Evolutionary conservation across 2,329 filamentous ascomycete species (phyloP).

Genomic region (Septoria petroselini): DNA sequence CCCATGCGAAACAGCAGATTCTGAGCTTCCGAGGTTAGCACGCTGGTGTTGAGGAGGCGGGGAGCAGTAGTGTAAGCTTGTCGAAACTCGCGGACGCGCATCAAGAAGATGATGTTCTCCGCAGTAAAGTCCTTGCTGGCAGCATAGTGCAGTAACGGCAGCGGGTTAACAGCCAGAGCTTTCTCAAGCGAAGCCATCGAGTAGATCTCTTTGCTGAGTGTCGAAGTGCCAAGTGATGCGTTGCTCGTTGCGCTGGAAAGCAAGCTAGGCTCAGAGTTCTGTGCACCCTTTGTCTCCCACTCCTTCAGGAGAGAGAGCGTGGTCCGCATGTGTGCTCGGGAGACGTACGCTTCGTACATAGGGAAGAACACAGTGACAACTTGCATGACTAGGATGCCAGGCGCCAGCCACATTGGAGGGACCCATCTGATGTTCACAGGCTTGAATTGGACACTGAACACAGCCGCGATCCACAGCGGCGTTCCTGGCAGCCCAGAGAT

Average conservation of each 20-base stretch:
- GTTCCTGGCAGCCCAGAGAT: constrained; percentile 57
- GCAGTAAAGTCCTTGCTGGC: constrained; percentile 65
- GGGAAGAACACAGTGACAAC: constrained; percentile 63
- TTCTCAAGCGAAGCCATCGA: constrained; percentile 63
- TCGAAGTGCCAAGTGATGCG: constrained; percentile 12
- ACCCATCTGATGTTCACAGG: constrained; percentile 53
- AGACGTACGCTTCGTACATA: constrained; percentile 54
- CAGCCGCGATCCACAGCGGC: constrained; percentile 61
- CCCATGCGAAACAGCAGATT: constrained; percentile 54
- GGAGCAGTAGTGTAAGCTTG: constrained; percentile 22
- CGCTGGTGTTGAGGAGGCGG: constrained; percentile 7
- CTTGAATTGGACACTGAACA: constrained; percentile 54
- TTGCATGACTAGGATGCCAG: constrained; percentile 62
- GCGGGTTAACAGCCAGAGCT: constrained; percentile 57
- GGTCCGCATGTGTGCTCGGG: constrained; percentile 37
- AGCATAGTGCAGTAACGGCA: constrained; percentile 62
- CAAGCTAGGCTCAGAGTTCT: constrained; percentile 16
- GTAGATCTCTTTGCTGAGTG: constrained; percentile 40
- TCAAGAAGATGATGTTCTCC: constrained; percentile 68
- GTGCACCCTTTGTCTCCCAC: constrained; percentile 18
- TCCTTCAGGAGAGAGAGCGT: constrained; percentile 37
- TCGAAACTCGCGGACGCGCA: constrained; percentile 51
- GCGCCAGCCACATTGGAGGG: constrained; percentile 61
- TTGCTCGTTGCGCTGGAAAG: constrained; percentile 3
- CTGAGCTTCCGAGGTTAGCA: constrained; percentile 20